These are phyloP conservation scores for Neurospora tetrasperma DNA, from an alignment of 495 filamentous ascomycete species.

Conservation along the genomic window DNA sequence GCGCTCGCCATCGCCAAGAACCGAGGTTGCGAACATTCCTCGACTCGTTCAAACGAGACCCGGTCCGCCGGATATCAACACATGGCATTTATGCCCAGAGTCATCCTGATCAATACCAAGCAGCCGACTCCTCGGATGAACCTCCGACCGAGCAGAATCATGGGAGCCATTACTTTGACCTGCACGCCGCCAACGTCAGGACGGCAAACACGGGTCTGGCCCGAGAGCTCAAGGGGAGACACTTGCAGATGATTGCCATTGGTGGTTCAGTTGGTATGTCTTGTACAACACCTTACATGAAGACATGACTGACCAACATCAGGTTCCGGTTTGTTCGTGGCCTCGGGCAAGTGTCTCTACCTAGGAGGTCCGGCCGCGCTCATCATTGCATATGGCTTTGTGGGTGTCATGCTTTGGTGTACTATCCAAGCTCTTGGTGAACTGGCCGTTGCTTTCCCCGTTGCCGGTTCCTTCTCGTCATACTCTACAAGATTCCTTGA, in stretches of 20 bases:
- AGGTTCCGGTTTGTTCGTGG: conserved; percentile 89
- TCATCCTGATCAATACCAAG: conserved; percentile 31
- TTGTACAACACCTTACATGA: background rate
- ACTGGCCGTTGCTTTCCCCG: conserved; percentile 81
- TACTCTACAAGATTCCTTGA: conserved; percentile 90
- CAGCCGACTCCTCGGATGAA: background rate
- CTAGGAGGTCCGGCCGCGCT: conserved; percentile 78
- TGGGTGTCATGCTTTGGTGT: conserved; percentile 84
- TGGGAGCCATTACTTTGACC: conserved; percentile 54
- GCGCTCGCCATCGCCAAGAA: background rate
- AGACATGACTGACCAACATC: background rate
- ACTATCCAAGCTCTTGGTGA: conserved; percentile 89
- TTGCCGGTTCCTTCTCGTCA: conserved; percentile 85
- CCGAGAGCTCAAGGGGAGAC: conserved; percentile 67
- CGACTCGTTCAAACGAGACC: conserved; percentile 78
- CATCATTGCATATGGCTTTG: conserved; percentile 69
- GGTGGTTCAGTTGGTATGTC: conserved; percentile 80
- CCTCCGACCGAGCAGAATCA: conserved; percentile 4
- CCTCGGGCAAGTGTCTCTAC: conserved; percentile 67
- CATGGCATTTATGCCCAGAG: conserved; percentile 17
- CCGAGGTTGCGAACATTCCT: conserved; percentile 38
- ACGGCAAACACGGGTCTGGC: conserved; percentile 71
- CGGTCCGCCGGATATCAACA: conserved; percentile 50
- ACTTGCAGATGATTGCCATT: conserved; percentile 96
- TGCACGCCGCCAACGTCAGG: conserved; percentile 59